A percentile compares a stretch with the other conserved stretches of the same genome.
Conservation (phyloP, 495 filamentous ascomycete species). For the Copromyces sp. region DNA sequence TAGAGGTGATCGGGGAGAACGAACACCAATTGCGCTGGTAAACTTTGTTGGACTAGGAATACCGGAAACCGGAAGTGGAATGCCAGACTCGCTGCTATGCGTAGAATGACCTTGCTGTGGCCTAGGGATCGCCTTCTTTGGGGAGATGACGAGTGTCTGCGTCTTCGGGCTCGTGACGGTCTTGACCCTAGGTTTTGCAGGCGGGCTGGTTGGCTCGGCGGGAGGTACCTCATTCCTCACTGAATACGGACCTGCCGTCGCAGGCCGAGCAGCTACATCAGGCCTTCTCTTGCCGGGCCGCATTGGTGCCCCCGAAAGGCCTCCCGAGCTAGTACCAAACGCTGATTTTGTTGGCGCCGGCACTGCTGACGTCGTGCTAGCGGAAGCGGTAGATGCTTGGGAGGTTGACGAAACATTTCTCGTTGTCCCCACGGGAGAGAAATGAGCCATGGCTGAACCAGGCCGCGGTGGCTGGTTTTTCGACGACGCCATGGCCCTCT, state of each 20-base stretch:
- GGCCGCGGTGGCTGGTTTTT: constrained; percentile 58
- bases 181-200: constrained; percentile 24
- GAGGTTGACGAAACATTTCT: constrained; percentile 33
- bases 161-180: constrained; percentile 28
- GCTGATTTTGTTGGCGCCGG: constrained; percentile 32
- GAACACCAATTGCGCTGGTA: constrained; percentile 14
- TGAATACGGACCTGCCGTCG: constrained; percentile 48
- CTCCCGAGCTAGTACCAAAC: constrained; percentile 30
- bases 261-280: constrained; percentile 40
- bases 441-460: constrained; percentile 60
- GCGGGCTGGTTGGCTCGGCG: constrained; percentile 30
- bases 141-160: constrained; percentile 23
- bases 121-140: constrained; percentile 35
- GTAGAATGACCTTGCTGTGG: constrained; percentile 31
- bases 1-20: constrained; percentile 17
- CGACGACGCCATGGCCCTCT: constrained; percentile 47
- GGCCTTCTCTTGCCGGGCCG: constrained; percentile 40
- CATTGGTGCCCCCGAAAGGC: constrained; percentile 47
- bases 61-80: constrained; percentile 22
- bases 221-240: constrained; percentile 37
- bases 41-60: constrained; percentile 27
- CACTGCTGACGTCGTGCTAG: constrained; percentile 22
- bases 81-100: constrained; percentile 33
- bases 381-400: constrained; percentile 26
- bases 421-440: constrained; percentile 46